These are phyloP conservation scores for Leishmania braziliensis DNA, from an alignment of 208 protist genomes.

Conservation along the genomic window DNA sequence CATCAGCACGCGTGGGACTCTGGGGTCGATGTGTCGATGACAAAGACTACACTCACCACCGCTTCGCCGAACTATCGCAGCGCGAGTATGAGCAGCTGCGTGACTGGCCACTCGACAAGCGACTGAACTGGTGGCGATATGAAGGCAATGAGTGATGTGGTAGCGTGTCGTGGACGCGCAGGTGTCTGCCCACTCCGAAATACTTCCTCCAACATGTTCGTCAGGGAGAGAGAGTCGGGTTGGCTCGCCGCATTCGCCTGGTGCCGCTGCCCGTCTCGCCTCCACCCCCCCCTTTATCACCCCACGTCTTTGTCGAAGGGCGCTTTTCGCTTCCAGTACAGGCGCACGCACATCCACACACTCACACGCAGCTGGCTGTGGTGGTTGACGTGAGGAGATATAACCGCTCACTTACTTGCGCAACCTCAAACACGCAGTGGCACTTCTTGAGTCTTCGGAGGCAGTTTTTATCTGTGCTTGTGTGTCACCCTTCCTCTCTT, in stretches of 20 bases:
- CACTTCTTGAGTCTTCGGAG: background rate
- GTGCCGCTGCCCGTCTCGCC: background rate
- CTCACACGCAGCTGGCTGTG: background rate
- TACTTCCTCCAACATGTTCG: background rate
- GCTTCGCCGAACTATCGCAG: constrained; percentile 66
- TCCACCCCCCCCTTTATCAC: background rate
- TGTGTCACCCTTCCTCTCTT: background rate
- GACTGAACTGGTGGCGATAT: constrained; percentile 85
- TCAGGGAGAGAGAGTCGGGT: background rate
- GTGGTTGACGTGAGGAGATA: background rate
- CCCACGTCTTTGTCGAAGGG: background rate
- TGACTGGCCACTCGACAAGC: constrained; percentile 72
- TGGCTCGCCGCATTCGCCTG: background rate
- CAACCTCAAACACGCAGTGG: background rate
- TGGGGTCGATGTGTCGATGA: constrained; percentile 84
- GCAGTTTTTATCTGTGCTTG: background rate
- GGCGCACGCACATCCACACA: constrained; percentile 2
- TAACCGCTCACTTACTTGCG: background rate
- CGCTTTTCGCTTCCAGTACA: background rate
- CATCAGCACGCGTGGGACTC: constrained; percentile 80
- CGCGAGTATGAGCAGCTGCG: constrained; percentile 76
- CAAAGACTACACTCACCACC: constrained; percentile 90
- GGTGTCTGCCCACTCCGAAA: background rate
- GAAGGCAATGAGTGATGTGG: constrained; percentile 27
- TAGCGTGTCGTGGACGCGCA: background rate